A percentile compares a stretch with the other conserved stretches of the same genome.
phyloP scores from a whole-genome alignment of 345 rosid genomes.

The Durio zibethinus region DNA sequence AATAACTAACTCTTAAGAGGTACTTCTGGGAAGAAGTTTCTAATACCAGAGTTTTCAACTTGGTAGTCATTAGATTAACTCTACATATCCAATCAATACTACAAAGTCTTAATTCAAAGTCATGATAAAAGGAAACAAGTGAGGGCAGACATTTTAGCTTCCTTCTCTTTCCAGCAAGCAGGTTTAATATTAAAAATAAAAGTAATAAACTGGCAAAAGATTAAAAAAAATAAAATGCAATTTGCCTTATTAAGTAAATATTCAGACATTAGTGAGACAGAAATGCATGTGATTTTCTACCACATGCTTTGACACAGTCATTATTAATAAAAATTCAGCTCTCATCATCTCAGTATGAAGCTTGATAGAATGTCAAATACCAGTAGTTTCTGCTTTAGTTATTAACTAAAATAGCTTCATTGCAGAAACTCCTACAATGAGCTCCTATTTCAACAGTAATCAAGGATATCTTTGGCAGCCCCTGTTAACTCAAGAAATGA shows the following conservation, averaged over 20 bases:
- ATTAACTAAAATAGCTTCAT: neutral
- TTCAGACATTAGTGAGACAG: neutral
- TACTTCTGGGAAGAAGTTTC: neutral
- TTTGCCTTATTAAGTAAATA: neutral
- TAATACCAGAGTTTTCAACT: neutral
- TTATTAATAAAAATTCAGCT: neutral
- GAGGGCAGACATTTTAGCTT: neutral
- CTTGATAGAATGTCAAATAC: neutral
- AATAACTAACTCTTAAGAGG: neutral
- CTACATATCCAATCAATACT: neutral
- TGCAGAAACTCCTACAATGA: neutral
- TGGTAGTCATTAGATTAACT: neutral
- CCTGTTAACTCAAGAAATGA: neutral
- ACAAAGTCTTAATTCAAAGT: neutral
- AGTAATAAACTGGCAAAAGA: neutral
- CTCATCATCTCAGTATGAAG: neutral
- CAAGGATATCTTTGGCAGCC: neutral
- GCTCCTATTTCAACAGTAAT: neutral
- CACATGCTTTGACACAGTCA: neutral
- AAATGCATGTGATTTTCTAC: neutral
- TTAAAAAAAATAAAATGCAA: neutral
- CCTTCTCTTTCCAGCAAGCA: neutral
- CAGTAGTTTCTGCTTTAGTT: neutral
- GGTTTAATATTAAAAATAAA: neutral
- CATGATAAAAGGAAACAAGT: neutral